Evolutionary conservation across 192 early-diverging fungal genomes (phyloP).

Genomic region (Dimargaris verticillata): DNA sequence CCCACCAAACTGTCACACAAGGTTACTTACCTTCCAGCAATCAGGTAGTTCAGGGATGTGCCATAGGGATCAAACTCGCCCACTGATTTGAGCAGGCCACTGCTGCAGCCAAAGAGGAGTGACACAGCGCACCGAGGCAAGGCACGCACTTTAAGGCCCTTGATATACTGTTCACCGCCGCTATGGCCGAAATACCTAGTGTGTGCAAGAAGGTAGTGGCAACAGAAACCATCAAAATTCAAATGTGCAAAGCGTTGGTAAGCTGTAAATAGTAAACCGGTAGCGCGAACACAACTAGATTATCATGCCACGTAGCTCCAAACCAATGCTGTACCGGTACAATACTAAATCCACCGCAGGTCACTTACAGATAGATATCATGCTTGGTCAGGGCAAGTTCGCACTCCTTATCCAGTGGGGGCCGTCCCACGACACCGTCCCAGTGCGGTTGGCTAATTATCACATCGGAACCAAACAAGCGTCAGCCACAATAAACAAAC

Average conservation of each 20-base stretch:
- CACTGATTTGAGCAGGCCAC: constrained; percentile 46
- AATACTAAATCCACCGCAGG: too few relatives aligned
- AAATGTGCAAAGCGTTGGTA: too few relatives aligned
- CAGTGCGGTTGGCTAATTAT: constrained; percentile 25
- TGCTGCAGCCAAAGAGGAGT: constrained; percentile 88
- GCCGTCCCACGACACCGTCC: constrained; percentile 50
- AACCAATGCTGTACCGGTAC: too few relatives aligned
- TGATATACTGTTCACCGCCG: constrained; percentile 70
- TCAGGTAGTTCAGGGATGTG: constrained; percentile 63
- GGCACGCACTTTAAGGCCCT: constrained; percentile 42
- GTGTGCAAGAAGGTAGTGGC: constrained; percentile 6
- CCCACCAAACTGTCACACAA: background rate
- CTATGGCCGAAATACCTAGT: constrained; percentile 87
- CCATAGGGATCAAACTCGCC: constrained; percentile 89
- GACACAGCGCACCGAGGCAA: constrained; percentile 56
- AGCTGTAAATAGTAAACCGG: too few relatives aligned
- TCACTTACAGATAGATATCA: constrained; percentile 40
- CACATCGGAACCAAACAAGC: too few relatives aligned
- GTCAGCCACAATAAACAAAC: too few relatives aligned
- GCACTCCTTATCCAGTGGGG: constrained; percentile 50
- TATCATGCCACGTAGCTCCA: too few relatives aligned
- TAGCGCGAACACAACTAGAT: too few relatives aligned
- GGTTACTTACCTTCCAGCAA: constrained; percentile 52
- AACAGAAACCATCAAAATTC: constrained; percentile 4
- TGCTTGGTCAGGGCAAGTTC: constrained; percentile 33